A percentile compares a stretch with the other conserved stretches of the same genome.
Conservation (phyloP, 192 early-diverging fungal genomes). For the Jimgerdemannia lactiflua region DNA sequence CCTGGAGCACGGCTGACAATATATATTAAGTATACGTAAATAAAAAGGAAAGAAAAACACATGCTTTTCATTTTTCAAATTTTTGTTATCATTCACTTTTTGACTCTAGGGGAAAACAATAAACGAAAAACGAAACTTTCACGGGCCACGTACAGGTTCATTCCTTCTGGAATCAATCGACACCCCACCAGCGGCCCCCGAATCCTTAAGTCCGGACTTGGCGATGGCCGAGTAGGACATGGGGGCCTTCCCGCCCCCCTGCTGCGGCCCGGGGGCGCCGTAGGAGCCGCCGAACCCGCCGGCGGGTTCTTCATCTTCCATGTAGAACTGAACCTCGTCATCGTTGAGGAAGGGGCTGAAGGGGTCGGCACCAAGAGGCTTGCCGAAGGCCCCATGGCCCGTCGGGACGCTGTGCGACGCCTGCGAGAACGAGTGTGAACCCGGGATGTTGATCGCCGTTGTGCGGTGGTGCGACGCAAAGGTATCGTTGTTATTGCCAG, state of each 20-base stretch:
- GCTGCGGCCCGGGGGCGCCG: background rate
- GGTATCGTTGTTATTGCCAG: background rate
- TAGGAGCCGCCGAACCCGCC: no score
- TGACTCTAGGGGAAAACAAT: background rate
- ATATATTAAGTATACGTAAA: slow-evolving; percentile 1
- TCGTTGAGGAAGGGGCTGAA: background rate
- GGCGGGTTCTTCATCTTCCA: slow-evolving; percentile 11
- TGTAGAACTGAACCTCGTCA: slow-evolving; percentile 24
- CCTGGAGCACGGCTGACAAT: background rate
- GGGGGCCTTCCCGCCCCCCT: slow-evolving; percentile 2
- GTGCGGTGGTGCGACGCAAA: background rate
- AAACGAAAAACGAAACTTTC: background rate
- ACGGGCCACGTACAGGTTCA: slow-evolving; percentile 25
- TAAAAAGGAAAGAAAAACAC: slow-evolving; percentile 1
- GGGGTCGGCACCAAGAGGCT: background rate
- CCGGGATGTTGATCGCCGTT: background rate
- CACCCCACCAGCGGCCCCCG: slow-evolving; percentile 16
- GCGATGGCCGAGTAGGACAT: slow-evolving; percentile 21
- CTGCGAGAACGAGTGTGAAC: background rate
- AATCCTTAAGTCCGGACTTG: slow-evolving; percentile 20
- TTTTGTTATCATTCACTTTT: slow-evolving; percentile 5
- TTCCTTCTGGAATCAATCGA: slow-evolving; percentile 18
- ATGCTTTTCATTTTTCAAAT: slow-evolving; percentile 14
- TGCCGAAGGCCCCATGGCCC: background rate
- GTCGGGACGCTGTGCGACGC: background rate